Percentiles rank a stretch among this genome's conserved stretches.
Evolutionary conservation across 495 filamentous ascomycete genomes (phyloP).

Genomic region (Penicillium lividum): DNA sequence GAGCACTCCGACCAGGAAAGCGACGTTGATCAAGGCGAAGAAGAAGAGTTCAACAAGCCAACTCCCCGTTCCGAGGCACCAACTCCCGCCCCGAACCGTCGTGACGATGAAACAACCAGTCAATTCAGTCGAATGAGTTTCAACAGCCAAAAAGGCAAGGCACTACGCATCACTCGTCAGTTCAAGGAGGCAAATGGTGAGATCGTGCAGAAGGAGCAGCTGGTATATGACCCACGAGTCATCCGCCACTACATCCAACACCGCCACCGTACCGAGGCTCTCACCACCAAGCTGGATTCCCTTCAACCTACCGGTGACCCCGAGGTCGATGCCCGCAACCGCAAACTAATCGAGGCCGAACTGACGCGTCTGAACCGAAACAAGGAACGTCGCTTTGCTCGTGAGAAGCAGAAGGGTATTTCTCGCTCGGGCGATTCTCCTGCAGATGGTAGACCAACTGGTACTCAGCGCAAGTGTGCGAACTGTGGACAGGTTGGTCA

Average conservation of each 20-base stretch:
- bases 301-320: constrained; percentile 73
- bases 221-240: constrained; percentile 72
- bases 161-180: constrained; percentile 73
- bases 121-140: constrained; percentile 81
- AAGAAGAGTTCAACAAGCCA: constrained; percentile 61
- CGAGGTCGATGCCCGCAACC: constrained; percentile 65
- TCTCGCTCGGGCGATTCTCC: constrained; percentile 43
- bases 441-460: constrained; percentile 52
- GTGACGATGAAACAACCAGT: constrained; percentile 80
- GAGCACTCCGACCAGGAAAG: constrained; percentile 63
- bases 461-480: constrained; percentile 91
- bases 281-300: constrained; percentile 65
- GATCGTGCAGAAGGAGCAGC: constrained; percentile 55
- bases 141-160: constrained; percentile 65
- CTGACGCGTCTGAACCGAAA: constrained; percentile 82
- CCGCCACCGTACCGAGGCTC: constrained; percentile 56
- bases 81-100: constrained; percentile 53
- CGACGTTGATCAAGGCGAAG: constrained; percentile 68
- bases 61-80: constrained; percentile 64
- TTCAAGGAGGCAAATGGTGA: constrained; percentile 63
- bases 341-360: constrained; percentile 68
- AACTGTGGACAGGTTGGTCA: constrained; percentile 95
- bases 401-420: constrained; percentile 82
- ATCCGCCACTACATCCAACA: constrained; percentile 65
- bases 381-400: constrained; percentile 83